A percentile compares a stretch with the other conserved stretches of the same genome.
Conservation (phyloP, 495 filamentous ascomycete genomes). For the Thermothielavioides terrestris region DNA sequence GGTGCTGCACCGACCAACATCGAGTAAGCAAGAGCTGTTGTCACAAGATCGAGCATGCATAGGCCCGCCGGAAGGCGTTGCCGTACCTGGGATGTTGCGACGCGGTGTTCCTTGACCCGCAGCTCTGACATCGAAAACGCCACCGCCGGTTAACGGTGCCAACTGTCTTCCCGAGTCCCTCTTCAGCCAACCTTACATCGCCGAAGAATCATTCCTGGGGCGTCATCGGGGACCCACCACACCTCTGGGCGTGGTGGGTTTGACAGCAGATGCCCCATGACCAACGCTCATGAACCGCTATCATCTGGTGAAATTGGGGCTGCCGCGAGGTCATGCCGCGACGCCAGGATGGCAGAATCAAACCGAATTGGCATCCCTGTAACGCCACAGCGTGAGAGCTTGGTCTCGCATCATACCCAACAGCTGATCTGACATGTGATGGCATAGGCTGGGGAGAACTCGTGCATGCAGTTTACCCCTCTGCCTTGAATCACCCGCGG, state of each 20-base stretch:
- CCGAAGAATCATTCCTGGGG: not conserved
- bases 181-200: too few relatives aligned
- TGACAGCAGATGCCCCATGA: not conserved
- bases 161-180: not conserved
- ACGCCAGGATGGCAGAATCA: not conserved
- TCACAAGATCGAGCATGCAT: slow-evolving; percentile 4
- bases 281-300: not conserved
- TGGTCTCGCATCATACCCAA: too few relatives aligned
- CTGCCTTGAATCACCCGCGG: too few relatives aligned
- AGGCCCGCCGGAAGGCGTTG: not conserved
- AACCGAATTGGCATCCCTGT: too few relatives aligned
- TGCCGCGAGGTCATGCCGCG: not conserved
- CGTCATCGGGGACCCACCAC: too few relatives aligned
- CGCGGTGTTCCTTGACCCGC: not conserved
- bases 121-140: not conserved
- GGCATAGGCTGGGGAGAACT: too few relatives aligned
- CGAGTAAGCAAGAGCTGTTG: not conserved
- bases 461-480: too few relatives aligned
- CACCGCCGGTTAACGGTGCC: not conserved
- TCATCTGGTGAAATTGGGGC: not conserved
- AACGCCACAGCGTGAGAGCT: too few relatives aligned
- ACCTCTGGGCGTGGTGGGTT: not conserved
- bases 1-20: not conserved
- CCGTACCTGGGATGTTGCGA: not conserved
- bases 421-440: too few relatives aligned